A percentile compares a stretch with the other conserved stretches of the same genome.
Conservation (phyloP, 768 basidiomycete species). For the Russula lepida region DNA sequence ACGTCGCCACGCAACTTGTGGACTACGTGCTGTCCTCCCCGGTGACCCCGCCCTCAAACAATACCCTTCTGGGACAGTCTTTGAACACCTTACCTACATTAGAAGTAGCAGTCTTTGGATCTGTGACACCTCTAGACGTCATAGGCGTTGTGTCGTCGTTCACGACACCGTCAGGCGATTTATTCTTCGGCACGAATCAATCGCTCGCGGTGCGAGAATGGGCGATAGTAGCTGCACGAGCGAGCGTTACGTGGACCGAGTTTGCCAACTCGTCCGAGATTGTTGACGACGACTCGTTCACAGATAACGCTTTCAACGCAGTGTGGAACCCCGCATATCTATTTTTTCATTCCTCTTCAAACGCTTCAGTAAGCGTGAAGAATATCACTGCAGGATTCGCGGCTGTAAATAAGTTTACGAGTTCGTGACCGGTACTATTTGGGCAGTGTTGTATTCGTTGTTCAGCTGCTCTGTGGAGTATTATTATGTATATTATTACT, state of each 20-base stretch:
- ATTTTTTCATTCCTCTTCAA: conserved; percentile 24
- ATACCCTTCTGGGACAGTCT: conserved; percentile 34
- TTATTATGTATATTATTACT: conserved; percentile 17
- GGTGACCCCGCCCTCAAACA: conserved; percentile 35
- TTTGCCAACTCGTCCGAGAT: conserved; percentile 41
- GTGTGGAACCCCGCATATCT: conserved; percentile 43
- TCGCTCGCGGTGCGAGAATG: conserved; percentile 44
- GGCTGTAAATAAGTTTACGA: conserved; percentile 21
- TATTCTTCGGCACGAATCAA: conserved; percentile 54
- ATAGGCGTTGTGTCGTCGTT: conserved; percentile 43
- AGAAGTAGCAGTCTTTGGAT: conserved; percentile 60
- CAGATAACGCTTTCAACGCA: conserved; percentile 36
- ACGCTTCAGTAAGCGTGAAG: conserved; percentile 28
- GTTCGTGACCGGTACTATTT: conserved; percentile 1
- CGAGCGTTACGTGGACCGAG: conserved; percentile 44
- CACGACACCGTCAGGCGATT: conserved; percentile 36
- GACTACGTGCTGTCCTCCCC: conserved; percentile 38
- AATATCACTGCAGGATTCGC: conserved; percentile 42
- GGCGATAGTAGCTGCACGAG: conserved; percentile 38
- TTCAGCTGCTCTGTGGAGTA: neutral
- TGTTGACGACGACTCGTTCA: conserved; percentile 42
- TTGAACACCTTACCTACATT: conserved; percentile 43
- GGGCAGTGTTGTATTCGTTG: neutral
- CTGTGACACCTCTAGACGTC: conserved; percentile 41
- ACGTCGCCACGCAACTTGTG: conserved; percentile 41